Conservation (phyloP, 2,329 filamentous ascomycete genomes). For the Mycogone perniciosa region DNA sequence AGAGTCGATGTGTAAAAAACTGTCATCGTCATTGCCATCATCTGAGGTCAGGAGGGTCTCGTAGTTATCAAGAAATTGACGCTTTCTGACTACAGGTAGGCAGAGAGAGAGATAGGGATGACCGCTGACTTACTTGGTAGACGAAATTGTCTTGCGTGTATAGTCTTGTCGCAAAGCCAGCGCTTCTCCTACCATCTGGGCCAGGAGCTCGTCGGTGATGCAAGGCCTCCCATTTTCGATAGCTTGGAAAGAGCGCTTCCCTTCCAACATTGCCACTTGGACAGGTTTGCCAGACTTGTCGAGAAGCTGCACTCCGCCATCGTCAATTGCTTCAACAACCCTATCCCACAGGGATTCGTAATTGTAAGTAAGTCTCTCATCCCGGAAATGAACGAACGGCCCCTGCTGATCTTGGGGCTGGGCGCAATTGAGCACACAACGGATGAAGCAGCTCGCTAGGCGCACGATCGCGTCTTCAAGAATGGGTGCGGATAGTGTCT, state of each 20-base stretch:
- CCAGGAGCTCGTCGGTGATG: not conserved
- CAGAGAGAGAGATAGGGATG: not conserved
- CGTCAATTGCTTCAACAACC: conserved; percentile 1
- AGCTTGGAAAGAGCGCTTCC: not conserved
- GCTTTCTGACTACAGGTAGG: not conserved
- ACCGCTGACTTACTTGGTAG: not conserved
- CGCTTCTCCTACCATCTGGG: conserved; percentile 2
- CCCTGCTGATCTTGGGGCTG: not conserved
- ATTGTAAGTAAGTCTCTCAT: not conserved
- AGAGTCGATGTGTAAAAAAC: not conserved
- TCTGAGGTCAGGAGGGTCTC: not conserved
- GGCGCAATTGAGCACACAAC: conserved; percentile 5
- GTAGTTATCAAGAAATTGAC: not conserved
- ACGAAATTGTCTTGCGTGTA: not conserved
- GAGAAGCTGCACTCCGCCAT: conserved; percentile 2
- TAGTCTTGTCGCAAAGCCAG: not conserved
- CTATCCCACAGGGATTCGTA: not conserved
- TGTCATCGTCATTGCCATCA: not conserved
- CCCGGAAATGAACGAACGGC: not conserved
- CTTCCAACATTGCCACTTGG: conserved; percentile 1
- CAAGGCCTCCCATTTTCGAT: not conserved
- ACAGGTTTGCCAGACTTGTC: not conserved
- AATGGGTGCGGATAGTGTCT: not conserved
- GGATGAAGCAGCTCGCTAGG: not conserved
- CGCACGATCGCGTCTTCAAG: conserved; percentile 7